Conservation (phyloP, 2,329 filamentous ascomycete genomes). For the Microascus cirrosus region DNA sequence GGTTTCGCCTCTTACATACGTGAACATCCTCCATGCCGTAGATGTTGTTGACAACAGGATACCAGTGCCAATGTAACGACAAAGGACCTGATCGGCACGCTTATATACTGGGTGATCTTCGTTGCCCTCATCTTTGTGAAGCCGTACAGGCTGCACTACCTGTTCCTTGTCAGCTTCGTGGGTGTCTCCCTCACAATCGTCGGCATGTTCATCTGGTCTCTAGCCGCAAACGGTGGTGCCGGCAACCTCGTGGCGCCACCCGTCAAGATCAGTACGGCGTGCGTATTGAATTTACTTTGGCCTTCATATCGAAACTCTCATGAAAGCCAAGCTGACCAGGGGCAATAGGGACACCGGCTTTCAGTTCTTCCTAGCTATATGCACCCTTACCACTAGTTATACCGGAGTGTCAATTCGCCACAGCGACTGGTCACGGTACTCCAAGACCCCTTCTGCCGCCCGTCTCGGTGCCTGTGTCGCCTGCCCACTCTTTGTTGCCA, state of each 20-base stretch:
- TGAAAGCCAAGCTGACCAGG: slow-evolving; percentile 5
- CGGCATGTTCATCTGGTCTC: slow-evolving; percentile 3
- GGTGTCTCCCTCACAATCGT: neutral
- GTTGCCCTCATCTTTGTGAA: slow-evolving; percentile 4
- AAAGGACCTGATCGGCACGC: slow-evolving; percentile 20
- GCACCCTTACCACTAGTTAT: too few relatives aligned
- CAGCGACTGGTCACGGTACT: neutral
- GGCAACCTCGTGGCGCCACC: neutral
- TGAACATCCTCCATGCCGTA: too few relatives aligned
- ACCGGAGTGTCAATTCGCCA: too few relatives aligned
- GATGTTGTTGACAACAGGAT: too few relatives aligned
- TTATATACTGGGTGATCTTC: slow-evolving; percentile 21
- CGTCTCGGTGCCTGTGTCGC: neutral
- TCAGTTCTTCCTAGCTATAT: neutral
- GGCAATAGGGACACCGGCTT: slow-evolving; percentile 6
- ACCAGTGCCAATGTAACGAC: slow-evolving; percentile 17
- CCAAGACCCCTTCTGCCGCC: neutral
- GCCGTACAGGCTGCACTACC: neutral
- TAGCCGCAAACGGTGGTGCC: neutral
- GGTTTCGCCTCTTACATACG: neutral
- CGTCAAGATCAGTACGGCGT: neutral
- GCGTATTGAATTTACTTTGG: neutral
- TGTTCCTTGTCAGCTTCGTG: neutral
- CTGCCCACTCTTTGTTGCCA: neutral
- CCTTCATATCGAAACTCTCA: neutral